Conservation (phyloP, 768 basidiomycete species). For the Lepiota brunneoincarnata region DNA sequence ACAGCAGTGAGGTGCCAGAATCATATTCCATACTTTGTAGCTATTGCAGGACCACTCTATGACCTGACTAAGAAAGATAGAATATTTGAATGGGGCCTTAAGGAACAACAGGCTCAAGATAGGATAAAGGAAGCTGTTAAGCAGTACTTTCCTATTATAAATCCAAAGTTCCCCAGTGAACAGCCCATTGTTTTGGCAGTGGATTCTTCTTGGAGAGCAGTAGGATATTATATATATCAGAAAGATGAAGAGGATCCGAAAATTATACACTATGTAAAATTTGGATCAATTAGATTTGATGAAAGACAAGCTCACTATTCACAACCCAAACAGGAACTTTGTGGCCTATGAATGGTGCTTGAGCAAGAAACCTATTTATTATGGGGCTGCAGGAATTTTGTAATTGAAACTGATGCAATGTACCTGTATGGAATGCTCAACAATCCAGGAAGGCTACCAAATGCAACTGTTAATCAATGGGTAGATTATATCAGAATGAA, state of each 20-base stretch:
- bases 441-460: constrained; percentile 31
- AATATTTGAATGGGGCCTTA: too few relatives aligned
- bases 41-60: too few relatives aligned
- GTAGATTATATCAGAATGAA: constrained; percentile 25
- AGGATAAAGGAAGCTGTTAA: not conserved
- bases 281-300: constrained; percentile 37
- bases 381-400: constrained; percentile 17
- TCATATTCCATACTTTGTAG: too few relatives aligned
- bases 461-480: constrained; percentile 34
- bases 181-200: constrained; percentile 3
- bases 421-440: constrained; percentile 31
- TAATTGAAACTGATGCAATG: too few relatives aligned
- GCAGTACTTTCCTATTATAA: not conserved
- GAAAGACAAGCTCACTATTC: constrained; percentile 29
- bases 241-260: constrained; percentile 18
- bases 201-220: constrained; percentile 20
- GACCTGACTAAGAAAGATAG: too few relatives aligned
- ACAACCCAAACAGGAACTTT: constrained; percentile 40
- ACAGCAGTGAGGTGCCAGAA: too few relatives aligned
- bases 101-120: not conserved
- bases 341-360: constrained; percentile 28
- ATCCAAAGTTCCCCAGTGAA: constrained; percentile 1
- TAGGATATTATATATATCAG: too few relatives aligned
- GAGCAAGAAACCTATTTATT: constrained; percentile 17
- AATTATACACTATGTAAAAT: constrained; percentile 24